A percentile compares a stretch with the other conserved stretches of the same genome.
phyloP scores from a whole-genome alignment of 2,329 filamentous ascomycete species.

The Sarocladium kiliense region DNA sequence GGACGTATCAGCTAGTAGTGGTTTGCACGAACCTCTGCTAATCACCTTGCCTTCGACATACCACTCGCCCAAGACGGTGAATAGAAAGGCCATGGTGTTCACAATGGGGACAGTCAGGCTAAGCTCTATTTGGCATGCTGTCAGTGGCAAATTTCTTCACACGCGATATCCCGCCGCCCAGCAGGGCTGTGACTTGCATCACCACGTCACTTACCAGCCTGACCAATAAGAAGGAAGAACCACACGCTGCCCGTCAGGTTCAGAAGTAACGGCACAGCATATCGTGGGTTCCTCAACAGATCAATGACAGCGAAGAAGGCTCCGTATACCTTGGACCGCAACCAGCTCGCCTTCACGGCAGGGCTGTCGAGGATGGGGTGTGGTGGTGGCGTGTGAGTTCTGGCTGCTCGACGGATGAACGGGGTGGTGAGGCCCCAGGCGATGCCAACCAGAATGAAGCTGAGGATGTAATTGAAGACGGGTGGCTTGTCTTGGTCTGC shows the following conservation, averaged over 20 bases:
- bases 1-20: too few relatives aligned
- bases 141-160: not conserved
- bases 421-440: slow-evolving; percentile 92
- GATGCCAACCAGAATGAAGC: slow-evolving; percentile 84
- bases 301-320: slow-evolving; percentile 73
- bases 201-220: slow-evolving; percentile 63
- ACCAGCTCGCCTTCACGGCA: slow-evolving; percentile 50
- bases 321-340: slow-evolving; percentile 57
- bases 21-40: slow-evolving; percentile 64
- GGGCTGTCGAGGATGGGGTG: slow-evolving; percentile 50
- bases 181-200: not conserved
- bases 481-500: slow-evolving; percentile 33
- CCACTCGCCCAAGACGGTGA: slow-evolving; percentile 93
- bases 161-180: not conserved
- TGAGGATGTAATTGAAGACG: slow-evolving; percentile 76
- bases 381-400: slow-evolving; percentile 61
- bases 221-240: slow-evolving; percentile 93
- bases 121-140: slow-evolving; percentile 53
- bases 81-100: slow-evolving; percentile 91
- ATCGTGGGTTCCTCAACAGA: slow-evolving; percentile 72
- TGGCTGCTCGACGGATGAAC: slow-evolving; percentile 84
- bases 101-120: slow-evolving; percentile 93
- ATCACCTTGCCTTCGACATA: slow-evolving; percentile 91
- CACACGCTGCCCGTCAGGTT: slow-evolving; percentile 92
- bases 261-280: slow-evolving; percentile 76